Percentiles rank a stretch among this genome's conserved stretches.
Evolutionary conservation across 2,329 filamentous ascomycete genomes (phyloP).

Genomic region (Phialemoniopsis sp.): DNA sequence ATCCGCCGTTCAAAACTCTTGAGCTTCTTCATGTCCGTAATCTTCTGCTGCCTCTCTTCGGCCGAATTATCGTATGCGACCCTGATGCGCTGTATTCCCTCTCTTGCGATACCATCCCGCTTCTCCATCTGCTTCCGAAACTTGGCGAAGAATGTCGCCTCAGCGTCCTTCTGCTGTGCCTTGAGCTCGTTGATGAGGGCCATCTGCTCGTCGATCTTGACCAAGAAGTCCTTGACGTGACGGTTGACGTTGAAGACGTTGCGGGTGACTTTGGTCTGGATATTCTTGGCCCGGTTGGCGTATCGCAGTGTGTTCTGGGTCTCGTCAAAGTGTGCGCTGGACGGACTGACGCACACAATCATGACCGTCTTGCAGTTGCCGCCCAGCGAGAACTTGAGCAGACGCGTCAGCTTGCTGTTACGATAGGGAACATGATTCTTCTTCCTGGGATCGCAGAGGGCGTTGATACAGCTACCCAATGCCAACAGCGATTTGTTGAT

Average conservation of each 20-base stretch:
- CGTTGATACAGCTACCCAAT: constrained; percentile 95
- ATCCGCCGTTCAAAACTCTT: constrained; percentile 83
- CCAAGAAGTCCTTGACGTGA: constrained; percentile 97
- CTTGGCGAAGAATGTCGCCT: constrained; percentile 76
- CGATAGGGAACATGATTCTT: constrained; percentile 93
- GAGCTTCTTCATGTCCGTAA: constrained; percentile 74
- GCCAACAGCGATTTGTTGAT: constrained; percentile 98
- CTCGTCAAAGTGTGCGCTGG: constrained; percentile 94
- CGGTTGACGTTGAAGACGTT: constrained; percentile 99
- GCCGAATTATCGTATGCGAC: constrained; percentile 78
- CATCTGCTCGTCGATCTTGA: constrained; percentile 99
- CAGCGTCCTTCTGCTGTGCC: constrained; percentile 85
- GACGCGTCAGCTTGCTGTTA: constrained; percentile 92
- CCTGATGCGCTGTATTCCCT: constrained; percentile 77
- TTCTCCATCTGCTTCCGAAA: constrained; percentile 90
- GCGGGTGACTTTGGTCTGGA: constrained; percentile 98
- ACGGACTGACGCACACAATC: constrained; percentile 98
- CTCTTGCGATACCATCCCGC: constrained; percentile 68
- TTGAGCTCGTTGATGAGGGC: constrained; percentile 94
- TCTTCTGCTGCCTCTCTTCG: constrained; percentile 73
- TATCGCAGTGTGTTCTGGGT: constrained; percentile 97
- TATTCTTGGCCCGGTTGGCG: constrained; percentile 97
- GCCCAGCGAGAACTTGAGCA: constrained; percentile 94
- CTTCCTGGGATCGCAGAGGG: constrained; percentile 88
- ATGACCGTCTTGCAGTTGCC: constrained; percentile 99